Evolutionary conservation across 2,329 filamentous ascomycete species (phyloP).

Genomic region (Fusarium pilosicola): DNA sequence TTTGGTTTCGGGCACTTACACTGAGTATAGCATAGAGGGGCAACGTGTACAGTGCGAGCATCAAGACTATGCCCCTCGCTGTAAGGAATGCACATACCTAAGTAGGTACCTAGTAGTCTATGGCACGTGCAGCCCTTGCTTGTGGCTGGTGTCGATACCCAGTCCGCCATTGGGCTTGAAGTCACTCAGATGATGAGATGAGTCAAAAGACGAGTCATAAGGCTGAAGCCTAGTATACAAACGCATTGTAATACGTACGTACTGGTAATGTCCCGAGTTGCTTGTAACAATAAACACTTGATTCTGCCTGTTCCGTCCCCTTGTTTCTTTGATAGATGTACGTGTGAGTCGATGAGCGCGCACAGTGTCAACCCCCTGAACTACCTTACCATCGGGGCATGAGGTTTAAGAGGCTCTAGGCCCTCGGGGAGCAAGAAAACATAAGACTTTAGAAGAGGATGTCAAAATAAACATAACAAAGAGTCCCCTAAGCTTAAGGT

Average conservation of each 20-base stretch:
- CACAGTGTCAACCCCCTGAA: constrained; percentile 23
- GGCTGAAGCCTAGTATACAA: background rate
- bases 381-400: constrained; percentile 27
- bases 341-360: background rate
- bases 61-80: constrained; percentile 14
- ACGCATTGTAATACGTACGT: background rate
- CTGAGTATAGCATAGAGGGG: constrained; percentile 19
- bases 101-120: too few species aligned
- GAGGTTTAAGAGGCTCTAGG: background rate
- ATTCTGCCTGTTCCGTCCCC: constrained; percentile 8
- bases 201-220: background rate
- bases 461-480: background rate
- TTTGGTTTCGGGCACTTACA: constrained; percentile 14
- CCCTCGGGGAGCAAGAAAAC: background rate
- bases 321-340: background rate
- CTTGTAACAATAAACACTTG: background rate
- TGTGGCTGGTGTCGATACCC: constrained; percentile 20
- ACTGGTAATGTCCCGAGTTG: background rate
- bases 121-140: constrained; percentile 28
- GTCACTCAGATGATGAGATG: background rate
- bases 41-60: constrained; percentile 38
- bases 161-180: constrained; percentile 14
- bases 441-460: background rate
- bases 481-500: background rate
- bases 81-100: background rate